Conservation (phyloP, 176 grass and related monocot species). For the Oryza nivara region DNA sequence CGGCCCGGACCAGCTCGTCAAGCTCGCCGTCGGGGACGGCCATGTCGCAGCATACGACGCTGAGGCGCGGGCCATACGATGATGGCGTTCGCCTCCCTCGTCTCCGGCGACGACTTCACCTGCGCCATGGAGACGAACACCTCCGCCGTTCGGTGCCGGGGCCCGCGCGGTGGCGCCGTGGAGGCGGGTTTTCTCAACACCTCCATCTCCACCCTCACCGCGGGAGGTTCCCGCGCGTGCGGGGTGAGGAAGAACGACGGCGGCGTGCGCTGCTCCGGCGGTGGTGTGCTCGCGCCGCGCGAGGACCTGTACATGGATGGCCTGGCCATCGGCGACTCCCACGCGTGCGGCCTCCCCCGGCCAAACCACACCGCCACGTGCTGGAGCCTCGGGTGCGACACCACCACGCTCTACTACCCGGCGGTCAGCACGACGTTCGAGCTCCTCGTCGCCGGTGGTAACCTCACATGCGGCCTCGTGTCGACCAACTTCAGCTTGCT, state of each 20-base stretch:
- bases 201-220: constrained; percentile 45
- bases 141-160: constrained; percentile 66
- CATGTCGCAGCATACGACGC: constrained; percentile 64
- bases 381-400: constrained; percentile 53
- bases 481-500: constrained; percentile 41
- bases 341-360: constrained; percentile 64
- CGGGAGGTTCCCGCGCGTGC: constrained; percentile 57
- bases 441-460: constrained; percentile 71
- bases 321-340: constrained; percentile 60
- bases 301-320: constrained; percentile 37
- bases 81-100: constrained; percentile 84
- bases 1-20: neutral
- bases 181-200: constrained; percentile 41
- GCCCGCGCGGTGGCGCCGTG: constrained; percentile 32
- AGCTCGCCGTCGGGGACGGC: constrained; percentile 57
- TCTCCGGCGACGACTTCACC: constrained; percentile 71
- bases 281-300: neutral
- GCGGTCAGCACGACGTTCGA: constrained; percentile 37
- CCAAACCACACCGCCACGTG: constrained; percentile 60
- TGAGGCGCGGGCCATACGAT: constrained; percentile 22
- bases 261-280: constrained; percentile 38
- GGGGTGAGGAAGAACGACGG: constrained; percentile 36
- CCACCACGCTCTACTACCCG: constrained; percentile 8
- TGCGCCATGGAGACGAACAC: constrained; percentile 51
- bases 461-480: constrained; percentile 76